Conservation (phyloP, 1,284 basidiomycete genomes). For the Pseudozyma pruni region DNA sequence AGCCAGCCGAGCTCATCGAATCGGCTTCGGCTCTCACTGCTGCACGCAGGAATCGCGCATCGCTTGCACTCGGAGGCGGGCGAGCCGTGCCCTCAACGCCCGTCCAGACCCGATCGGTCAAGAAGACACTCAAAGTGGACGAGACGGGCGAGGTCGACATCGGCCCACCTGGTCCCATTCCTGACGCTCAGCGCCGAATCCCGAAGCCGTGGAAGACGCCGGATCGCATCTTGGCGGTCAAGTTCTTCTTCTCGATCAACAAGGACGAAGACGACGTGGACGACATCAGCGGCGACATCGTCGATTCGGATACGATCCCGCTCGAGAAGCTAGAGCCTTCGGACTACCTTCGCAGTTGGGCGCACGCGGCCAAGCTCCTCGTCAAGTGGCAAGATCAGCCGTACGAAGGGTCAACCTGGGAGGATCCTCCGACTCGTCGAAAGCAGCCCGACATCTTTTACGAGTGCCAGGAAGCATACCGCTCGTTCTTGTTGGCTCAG, state of each 20-base stretch:
- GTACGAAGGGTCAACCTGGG: conserved; percentile 92
- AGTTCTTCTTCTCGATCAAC: conserved; percentile 28
- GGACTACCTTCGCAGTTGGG: conserved; percentile 35
- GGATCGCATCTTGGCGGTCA: conserved; percentile 52
- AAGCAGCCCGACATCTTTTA: conserved; percentile 73
- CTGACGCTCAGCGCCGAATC: conserved; percentile 51
- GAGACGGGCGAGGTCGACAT: conserved; percentile 43
- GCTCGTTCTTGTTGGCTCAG: conserved; percentile 75
- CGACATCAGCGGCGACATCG: conserved; percentile 27
- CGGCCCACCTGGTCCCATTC: conserved; percentile 45
- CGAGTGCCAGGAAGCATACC: conserved; percentile 77
- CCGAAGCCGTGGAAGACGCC: conserved; percentile 53
- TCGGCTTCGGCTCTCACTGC: conserved; percentile 16
- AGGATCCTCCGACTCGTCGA: conserved; percentile 77
- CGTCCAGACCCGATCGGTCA: conserved; percentile 19
- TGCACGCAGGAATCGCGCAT: conserved; percentile 25
- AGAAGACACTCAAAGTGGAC: conserved; percentile 39
- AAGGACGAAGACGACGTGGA: conserved; percentile 28
- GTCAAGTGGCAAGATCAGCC: conserved; percentile 89
- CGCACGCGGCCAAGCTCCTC: conserved; percentile 34
- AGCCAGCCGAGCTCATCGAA: conserved; percentile 40
- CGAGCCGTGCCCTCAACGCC: conserved; percentile 9
- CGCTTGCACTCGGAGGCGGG: conserved; percentile 26
- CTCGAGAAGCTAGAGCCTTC: conserved; percentile 28
- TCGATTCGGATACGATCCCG: conserved; percentile 29